Evolutionary conservation across 2,329 filamentous ascomycete genomes (phyloP), one percentile per base, ranked within the genome.

Genomic region (Botryotinia narcissicola): DNA sequence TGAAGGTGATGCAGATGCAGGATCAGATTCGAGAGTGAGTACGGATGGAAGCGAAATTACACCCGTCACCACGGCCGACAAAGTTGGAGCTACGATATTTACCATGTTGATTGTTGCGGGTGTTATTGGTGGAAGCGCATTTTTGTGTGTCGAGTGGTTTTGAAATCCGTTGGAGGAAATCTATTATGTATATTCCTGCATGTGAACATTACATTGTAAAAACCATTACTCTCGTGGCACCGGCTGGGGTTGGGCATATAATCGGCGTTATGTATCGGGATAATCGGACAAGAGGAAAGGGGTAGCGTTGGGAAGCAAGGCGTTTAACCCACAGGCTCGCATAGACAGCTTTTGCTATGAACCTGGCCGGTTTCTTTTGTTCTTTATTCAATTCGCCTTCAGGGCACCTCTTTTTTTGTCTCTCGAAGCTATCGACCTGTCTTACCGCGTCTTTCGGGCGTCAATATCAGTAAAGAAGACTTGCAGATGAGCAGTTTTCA

Each of bases 31-130:
- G 16, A 40, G 18, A 20, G 1, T 72, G 37, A 74, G 32, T 29
- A 68, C 54, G 16, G 74, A 63, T 59, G 67, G 63, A 48, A 61
- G 29, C 14, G 70, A 40, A 9, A 73, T 67, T 22, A 62, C 61
- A 35, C 73, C 78, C 1, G 78, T 82, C 6, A 82, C 80, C 0
- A 84, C 84, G 0, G 90, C 85, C 14, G 92, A 94, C 79, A 87
- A 84, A 75, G 91, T 88, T 5, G 93, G 92, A 18, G 92, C 92
- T 46, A 88, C 87, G 20, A 86, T 94, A 74, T 75, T 89, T 64
- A 94, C 92, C 1, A 81, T 88, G 10, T 42, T 91, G 14, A 54
- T 77, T 16, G 80, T 93, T 1, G 77, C 85, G 16, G 82, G 84
- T 10, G 82, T 92, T 51, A 72, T 90, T n/a, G 84, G 84, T 1